Conservation (phyloP, 371 early-diverging fungal species). For the Apophysomyces variabilis region DNA sequence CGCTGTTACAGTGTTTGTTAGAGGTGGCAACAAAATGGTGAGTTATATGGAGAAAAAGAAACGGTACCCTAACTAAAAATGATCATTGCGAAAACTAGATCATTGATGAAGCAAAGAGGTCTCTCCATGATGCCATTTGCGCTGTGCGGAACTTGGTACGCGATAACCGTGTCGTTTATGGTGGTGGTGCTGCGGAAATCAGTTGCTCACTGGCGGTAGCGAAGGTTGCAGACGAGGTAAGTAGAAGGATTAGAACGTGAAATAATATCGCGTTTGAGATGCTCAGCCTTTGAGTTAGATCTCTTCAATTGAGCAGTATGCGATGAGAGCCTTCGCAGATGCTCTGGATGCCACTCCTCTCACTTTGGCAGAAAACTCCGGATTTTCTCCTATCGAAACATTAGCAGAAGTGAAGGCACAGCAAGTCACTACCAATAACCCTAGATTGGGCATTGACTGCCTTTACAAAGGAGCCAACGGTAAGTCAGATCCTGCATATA, state of each 20-base stretch:
- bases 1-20: conserved; percentile 96
- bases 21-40: conserved; percentile 97
- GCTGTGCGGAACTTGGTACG: conserved; percentile 97
- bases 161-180: conserved; percentile 97
- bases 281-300: conserved; percentile 35
- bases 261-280: no score
- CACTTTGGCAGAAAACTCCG: conserved; percentile 97
- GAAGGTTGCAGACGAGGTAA: conserved; percentile 84
- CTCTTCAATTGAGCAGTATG: conserved; percentile 93
- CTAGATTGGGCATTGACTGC: conserved; percentile 95
- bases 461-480: conserved; percentile 85
- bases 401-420: conserved; percentile 90
- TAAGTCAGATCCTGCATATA: conserved; percentile 19
- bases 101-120: conserved; percentile 99
- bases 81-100: conserved; percentile 46
- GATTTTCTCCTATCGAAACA: conserved; percentile 93
- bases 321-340: conserved; percentile 94
- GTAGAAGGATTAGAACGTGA: neutral
- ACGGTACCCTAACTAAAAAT: no score
- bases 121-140: conserved; percentile 98
- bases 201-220: conserved; percentile 90
- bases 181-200: conserved; percentile 99
- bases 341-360: conserved; percentile 97
- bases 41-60: neutral
- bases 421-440: conserved; percentile 83